Percentiles rank a stretch among this genome's conserved stretches.
phyloP scores from a whole-genome alignment of 2,329 filamentous ascomycete species.

The Talaromyces pinophilus region DNA sequence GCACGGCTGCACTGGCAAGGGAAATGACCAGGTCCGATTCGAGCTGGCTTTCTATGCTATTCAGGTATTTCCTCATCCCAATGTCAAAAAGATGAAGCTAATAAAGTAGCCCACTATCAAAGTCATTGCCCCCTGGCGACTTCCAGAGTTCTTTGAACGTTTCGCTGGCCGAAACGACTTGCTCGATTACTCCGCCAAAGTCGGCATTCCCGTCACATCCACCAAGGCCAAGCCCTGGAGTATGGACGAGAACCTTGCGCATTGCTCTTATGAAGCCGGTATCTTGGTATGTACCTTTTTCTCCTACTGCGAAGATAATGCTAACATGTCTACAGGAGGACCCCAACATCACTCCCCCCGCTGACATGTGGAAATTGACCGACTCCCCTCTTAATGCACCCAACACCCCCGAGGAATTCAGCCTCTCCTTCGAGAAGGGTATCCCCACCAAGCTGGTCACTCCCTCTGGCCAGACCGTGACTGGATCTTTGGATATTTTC shows the following conservation, averaged over 20 bases:
- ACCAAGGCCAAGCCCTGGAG: conserved; percentile 39
- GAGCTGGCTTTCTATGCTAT: conserved; percentile 54
- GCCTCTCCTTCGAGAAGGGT: conserved; percentile 71
- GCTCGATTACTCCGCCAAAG: conserved; percentile 51
- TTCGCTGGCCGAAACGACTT: conserved; percentile 53
- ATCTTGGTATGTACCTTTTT: conserved; percentile 52
- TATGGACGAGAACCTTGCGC: conserved; percentile 56
- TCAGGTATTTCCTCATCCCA: conserved; percentile 26
- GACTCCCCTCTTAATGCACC: conserved; percentile 69
- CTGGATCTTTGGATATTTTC: conserved; percentile 72
- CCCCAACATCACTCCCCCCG: conserved; percentile 63
- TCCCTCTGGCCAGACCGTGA: conserved; percentile 61
- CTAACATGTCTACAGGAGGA: conserved; percentile 39
- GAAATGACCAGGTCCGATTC: conserved; percentile 53
- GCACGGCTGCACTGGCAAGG: conserved; percentile 52
- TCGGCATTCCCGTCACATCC: conserved; percentile 50
- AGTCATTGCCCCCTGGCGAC: conserved; percentile 53
- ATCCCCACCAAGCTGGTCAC: conserved; percentile 68
- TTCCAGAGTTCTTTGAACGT: conserved; percentile 51
- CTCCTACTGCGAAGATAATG: background rate
- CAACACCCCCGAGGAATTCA: conserved; percentile 70
- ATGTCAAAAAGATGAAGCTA: background rate
- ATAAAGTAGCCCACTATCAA: conserved; percentile 44
- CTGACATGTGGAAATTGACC: conserved; percentile 75
- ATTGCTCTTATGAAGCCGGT: conserved; percentile 73